Evolutionary conservation across 495 filamentous ascomycete genomes (phyloP).

Genomic region (Daldinia grandis): DNA sequence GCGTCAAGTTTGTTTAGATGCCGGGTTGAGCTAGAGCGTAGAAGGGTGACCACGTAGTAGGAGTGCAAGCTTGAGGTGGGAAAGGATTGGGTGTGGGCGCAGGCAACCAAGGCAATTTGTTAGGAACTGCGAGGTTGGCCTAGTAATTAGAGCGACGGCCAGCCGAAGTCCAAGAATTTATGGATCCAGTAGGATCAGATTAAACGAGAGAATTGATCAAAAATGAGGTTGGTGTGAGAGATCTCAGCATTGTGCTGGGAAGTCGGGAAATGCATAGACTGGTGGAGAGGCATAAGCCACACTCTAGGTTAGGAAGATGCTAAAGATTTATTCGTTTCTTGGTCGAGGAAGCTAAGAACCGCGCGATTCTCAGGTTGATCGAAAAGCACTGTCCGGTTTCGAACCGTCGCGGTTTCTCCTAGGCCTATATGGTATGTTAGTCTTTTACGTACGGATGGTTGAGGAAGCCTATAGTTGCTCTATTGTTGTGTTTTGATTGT

Average conservation of each 20-base stretch:
- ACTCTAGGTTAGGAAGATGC: neutral
- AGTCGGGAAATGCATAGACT: conserved; percentile 6
- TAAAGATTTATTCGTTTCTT: neutral
- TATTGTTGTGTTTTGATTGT: neutral
- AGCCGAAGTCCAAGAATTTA: conserved; percentile 11
- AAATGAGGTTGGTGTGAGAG: conserved; percentile 5
- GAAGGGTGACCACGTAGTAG: neutral
- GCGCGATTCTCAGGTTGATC: neutral
- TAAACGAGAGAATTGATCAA: conserved; percentile 22
- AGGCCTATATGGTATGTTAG: neutral
- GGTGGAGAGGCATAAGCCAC: neutral
- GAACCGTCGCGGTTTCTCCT: neutral
- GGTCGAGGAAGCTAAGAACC: conserved; percentile 2
- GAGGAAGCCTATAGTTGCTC: neutral
- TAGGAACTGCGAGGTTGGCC: neutral
- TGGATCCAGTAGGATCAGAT: neutral
- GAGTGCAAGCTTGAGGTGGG: conserved; percentile 1
- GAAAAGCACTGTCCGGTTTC: conserved; percentile 3
- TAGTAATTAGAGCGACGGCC: conserved; percentile 11
- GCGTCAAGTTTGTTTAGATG: conserved; percentile 26
- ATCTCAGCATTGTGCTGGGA: conserved; percentile 17
- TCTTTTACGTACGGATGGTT: neutral
- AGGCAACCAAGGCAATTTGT: neutral
- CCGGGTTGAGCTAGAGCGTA: neutral
- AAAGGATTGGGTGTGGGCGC: neutral